Conservation (phyloP, 345 rosid species). For the Gossypioides kirkii region DNA sequence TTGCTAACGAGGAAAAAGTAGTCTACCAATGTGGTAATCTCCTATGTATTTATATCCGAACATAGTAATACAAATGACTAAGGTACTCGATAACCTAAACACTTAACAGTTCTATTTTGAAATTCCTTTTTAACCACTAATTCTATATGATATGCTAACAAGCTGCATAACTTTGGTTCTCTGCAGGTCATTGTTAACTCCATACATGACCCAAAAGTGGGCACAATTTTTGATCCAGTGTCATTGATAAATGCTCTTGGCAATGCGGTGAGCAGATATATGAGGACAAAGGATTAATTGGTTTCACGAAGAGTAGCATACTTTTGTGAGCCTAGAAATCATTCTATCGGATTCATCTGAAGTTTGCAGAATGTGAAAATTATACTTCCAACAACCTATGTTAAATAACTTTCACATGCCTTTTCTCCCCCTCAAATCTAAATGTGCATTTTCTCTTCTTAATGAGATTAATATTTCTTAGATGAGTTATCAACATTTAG, state of each 20-base stretch:
- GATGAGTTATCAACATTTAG: neutral
- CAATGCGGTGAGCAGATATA: conserved; percentile 30
- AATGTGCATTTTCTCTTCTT: neutral
- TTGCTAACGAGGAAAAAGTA: neutral
- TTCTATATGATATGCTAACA: neutral
- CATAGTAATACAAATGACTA: neutral
- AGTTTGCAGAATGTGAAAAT: neutral
- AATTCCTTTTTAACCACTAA: neutral
- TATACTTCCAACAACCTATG: neutral
- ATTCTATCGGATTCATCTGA: neutral
- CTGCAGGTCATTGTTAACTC: conserved; percentile 64
- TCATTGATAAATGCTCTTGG: conserved; percentile 62
- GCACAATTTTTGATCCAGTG: conserved; percentile 55
- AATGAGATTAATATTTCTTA: neutral
- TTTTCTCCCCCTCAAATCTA: neutral
- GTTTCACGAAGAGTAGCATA: neutral
- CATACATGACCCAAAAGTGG: conserved; percentile 49
- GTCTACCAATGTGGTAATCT: neutral
- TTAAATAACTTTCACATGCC: neutral
- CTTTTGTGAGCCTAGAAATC: neutral
- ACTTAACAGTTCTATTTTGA: neutral
- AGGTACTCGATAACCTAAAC: neutral
- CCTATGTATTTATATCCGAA: neutral
- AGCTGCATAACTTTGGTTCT: neutral
- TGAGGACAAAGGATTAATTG: conserved; percentile 3